Base-by-base conservation (phyloP, 805 yeast species). In the Wickerhamomyces sydowiorum region DNA sequence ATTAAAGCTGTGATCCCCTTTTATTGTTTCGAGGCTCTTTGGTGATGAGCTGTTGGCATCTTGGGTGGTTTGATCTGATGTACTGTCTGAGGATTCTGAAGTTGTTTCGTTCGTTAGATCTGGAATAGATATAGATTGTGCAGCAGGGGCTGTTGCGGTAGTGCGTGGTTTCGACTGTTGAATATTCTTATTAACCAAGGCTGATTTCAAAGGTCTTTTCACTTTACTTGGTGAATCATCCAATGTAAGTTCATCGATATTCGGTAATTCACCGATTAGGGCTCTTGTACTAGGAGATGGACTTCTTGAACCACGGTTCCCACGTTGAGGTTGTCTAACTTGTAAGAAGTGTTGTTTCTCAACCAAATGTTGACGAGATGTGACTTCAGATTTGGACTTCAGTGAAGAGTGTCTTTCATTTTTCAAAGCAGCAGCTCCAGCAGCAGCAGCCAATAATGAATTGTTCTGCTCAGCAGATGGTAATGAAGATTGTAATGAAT, bases 371-470 rank as follows among this genome's bases (percentile, higher is more conserved):
- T 27, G 15, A 2, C 13, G 30, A 15, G n/a, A 21, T 30, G 23
- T 39, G 14, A 38, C 27, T 30, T 52, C 57, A 25, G 39, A 27
- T 9, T 32, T 42, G 2, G 50, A 33, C 19, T 45, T 43, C 31
- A 54, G 15, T 4, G 58, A 54, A 1, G 56, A 52, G 12, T 44
- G 43, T 38, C 60, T 45, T 18, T 42, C 48, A n/a, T 43, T 46
- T 14, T 38, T 45, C 23, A 47, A 32, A 1, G 50, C 50, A n/a
- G 57, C 51, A n/a, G 49, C 57, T 34, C 52, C 44, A 5, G 55
- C 53, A 23, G 60, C 53, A 30, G 59, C 52, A 4, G 58, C 50
- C 14, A 41, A 21, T 12, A 34, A 12, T 19, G 38, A 30, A 14
- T 37, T 38, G 8, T 34, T 43, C 10, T 15, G 33, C 5, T 30